Evolutionary conservation across 1,284 basidiomycete species (phyloP), one percentile per base, ranked within the genome.

Genomic region (Sparassis latifolia): DNA sequence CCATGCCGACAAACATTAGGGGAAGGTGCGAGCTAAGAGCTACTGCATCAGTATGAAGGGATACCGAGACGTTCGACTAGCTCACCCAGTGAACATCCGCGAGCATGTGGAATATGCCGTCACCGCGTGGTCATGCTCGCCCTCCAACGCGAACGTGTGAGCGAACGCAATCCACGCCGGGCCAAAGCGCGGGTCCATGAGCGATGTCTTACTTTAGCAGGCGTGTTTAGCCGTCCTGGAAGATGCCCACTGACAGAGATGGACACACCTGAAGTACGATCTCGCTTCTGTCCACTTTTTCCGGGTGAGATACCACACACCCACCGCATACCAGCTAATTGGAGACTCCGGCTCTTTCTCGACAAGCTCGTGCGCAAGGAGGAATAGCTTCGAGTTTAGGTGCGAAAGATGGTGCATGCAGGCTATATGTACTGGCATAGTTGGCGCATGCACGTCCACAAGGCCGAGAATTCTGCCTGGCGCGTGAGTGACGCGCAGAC

Each of bases 151-250:
- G 70, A 97, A 98, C 0, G 93, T 93, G 71, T 99, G 97, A 2
- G 89, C 97, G 67, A 98, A 99, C 1, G 94, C 91, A 52, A 98
- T 85, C 97, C 97, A 99, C 0, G 93, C 92, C 3, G 97, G 93
- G 0, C 85, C 92, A 67, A 97, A 98, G 4, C 95, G 82, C 20
- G 94, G 91, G 65, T 99, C 96, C 79, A 98, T 91, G n/a, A 98
- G 70, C 9, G 91, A 92, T 0, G 95, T 90, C 78, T 99, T 99
- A 64, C 92, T 94, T 48, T 42, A 9, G 28, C 40, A 42, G 40
- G 6, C 6, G 10, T 27, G 5, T 31, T 20, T n/a, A 47, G 6
- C 33, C 42, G 57, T 5, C 32, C 20, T 20, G 20, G n/a, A 42
- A 10, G 4, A 33, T 32, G 12, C 12, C 20, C 10, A 33, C 20